Evolutionary conservation across 345 rosid genomes (phyloP).

Genomic region (Clarkia xantiana): DNA sequence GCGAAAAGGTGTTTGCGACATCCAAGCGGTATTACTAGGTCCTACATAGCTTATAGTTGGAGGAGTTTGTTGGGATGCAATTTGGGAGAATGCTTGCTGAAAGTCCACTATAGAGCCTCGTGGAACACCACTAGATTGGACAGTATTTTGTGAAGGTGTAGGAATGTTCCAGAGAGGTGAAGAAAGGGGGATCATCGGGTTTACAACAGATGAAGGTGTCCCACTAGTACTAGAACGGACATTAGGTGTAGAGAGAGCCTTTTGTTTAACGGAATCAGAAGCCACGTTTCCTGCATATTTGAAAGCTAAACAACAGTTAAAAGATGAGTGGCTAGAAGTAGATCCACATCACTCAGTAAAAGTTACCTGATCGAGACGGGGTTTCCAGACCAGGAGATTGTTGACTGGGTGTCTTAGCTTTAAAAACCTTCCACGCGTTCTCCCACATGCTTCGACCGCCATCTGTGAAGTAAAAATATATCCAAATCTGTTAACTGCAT

Average conservation of each 20-base stretch:
- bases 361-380: conserved; percentile 55
- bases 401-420: conserved; percentile 48
- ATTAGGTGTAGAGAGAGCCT: conserved; percentile 36
- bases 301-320: conserved; percentile 7
- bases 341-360: background rate
- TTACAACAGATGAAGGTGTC: conserved; percentile 30
- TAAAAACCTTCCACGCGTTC: conserved; percentile 54
- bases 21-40: conserved; percentile 45
- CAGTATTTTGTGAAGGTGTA: conserved; percentile 36
- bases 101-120: conserved; percentile 49
- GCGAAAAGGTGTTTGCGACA: conserved; percentile 58
- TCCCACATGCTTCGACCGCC: conserved; percentile 81
- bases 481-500: background rate
- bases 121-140: conserved; percentile 42
- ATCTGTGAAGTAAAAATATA: conserved; percentile 30
- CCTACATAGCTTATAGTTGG: conserved; percentile 43
- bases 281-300: conserved; percentile 23
- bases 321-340: background rate
- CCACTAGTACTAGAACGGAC: conserved; percentile 45
- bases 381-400: conserved; percentile 50
- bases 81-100: conserved; percentile 48
- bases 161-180: conserved; percentile 81
- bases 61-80: conserved; percentile 59
- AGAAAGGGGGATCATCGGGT: conserved; percentile 52
- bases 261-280: conserved; percentile 45